Base-by-base conservation (phyloP, 129 eudicot genomes). In the Lactuca sativa region DNA sequence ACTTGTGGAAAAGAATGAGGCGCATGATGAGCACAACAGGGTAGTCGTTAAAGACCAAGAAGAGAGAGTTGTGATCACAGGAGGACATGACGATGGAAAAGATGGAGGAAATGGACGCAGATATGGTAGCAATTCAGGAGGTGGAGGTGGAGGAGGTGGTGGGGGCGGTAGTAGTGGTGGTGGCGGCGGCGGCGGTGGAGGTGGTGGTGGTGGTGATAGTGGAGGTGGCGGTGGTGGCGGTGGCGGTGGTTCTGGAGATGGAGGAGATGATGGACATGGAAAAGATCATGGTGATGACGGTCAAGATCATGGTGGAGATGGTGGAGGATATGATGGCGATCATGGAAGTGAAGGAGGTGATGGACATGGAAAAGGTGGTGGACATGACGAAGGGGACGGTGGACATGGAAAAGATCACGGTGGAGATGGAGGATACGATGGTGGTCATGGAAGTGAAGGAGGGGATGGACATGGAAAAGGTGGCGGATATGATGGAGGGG, bases 1-100 rank as follows among this genome's bases (percentile, higher is more conserved):
- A 7, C 69, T 72, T 61, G 40, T 37, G 16, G 54, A 52, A 52
- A 61, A 62, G 62, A 61, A 72, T 13, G 57, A 52, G 62, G 32
- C 37, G 9, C 25, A 36, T 51, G 54, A 40, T 62, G 77, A 36
- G 30, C 14, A 11, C n/a, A 38, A 13, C 0, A 4, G 37, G 43
- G 40, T 72, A 62, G 44, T 9, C 6, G 31, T 34, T 36, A 62
- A 62, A 51, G 51, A 64, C 7, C 68, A 60, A 59, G 8, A 32
- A 47, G 67, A 34, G 8, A 41, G 52, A 48, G 60, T 16, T 48
- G 61, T 33, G 61, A 47, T 40, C 44, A 18, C 56, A 11, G 44
- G 47, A 48, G 69, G 25, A 38, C 52, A 62, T 38, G 67, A 62
- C n/a, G 30, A 36, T 17, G 18, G 43, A 56, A n/a, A 57, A 4